Evolutionary conservation across 306 rosid species (phyloP), one percentile per base, ranked within the genome.

Genomic region (Pyrus pyrifolia): DNA sequence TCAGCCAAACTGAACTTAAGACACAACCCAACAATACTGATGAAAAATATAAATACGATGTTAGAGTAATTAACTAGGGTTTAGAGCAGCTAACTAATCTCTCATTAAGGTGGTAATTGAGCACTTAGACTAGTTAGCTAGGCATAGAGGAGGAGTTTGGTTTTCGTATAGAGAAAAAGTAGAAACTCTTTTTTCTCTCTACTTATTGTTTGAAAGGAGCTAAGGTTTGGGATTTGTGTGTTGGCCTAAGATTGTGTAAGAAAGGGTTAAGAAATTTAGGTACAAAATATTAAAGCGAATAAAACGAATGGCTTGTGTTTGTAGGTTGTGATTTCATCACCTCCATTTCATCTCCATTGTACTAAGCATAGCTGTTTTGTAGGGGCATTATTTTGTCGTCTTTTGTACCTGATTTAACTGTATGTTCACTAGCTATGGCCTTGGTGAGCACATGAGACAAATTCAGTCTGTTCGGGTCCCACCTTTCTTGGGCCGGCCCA

Each of bases 401-500:
- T 75, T 55, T 44, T 25, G 22, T 64, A 57, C 79, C 77, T 67
- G 67, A 74, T 81, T 86, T 79, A 80, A 89, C 87, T 7, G 22
- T 72, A 40, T 35, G 70, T 78, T 70, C 60, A 53, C 23, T 45
- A 25, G 65, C 63, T 59, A 52, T 29, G 75, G 22, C 23, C 29
- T 35, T 30, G 4, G 49, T n/a, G 6, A 13, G 78, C 66, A 10
- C 2, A 75, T 57, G 57, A 42, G 75, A 80, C 14, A 77, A 74
- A 35, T 83, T 83, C 74, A 84, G 55, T 21, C 8, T 4, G 21
- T 67, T 1, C 19, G 78, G 87, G 74, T 13, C 86, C 85, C 88
- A 85, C 82, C 23, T 59, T 57, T 27, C 71, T 81, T 82, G 90
- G 91, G 93, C 92, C 93, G 93, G 93, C 93, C 90, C 89, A 83